Evolutionary conservation across 1,284 basidiomycete genomes (phyloP), one percentile per base, ranked within the genome.

Genomic region (Porogramme epimiltina): DNA sequence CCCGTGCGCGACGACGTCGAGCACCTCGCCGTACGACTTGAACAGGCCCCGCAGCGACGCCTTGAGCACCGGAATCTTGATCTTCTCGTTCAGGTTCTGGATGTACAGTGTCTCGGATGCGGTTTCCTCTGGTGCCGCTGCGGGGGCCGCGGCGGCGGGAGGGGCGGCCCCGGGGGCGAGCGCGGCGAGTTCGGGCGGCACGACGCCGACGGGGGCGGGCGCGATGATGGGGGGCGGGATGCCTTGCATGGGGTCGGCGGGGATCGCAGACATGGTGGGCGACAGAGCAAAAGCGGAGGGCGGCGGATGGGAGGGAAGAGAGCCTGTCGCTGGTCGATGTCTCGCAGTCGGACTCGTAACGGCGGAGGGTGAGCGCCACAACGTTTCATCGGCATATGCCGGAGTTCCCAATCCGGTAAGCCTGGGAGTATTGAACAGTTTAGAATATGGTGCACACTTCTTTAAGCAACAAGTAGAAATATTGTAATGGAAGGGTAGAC

Each of bases 21-120:
- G 72, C 5, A 99, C 88, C 53, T 91, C 88, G 18, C 93, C 93
- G 66, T 98, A 99, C 28, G 89, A 84, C 70, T 93, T 93, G 79
- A 99, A 98, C 42, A 99, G 79, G 36, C 89, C 89, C 19, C 84
- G 80, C 40, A 99, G 77, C 1, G 95, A 93, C 53, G 91, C 77
- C 73, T 96, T 98, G 65, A 99, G 81, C 25, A 95, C 95, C 82
- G 61, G 83, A 49, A 95, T 78, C 71, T 93, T 93, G 60, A 99
- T 93, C 74, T 92, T 94, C 76, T 99, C 96, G 70, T 99, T 98
- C 66, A 99, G 75, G 72, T 99, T 99, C 72, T 98, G 93, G 62
- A 98, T 87, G 70, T 98, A 99, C 37, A 99, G 77, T 16, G 96
- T 98, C 72, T 96, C 93, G 42, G 86, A 84, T 31, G 78, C 77